Conservation (phyloP, 768 basidiomycete species). For the Boletus speciosus region DNA sequence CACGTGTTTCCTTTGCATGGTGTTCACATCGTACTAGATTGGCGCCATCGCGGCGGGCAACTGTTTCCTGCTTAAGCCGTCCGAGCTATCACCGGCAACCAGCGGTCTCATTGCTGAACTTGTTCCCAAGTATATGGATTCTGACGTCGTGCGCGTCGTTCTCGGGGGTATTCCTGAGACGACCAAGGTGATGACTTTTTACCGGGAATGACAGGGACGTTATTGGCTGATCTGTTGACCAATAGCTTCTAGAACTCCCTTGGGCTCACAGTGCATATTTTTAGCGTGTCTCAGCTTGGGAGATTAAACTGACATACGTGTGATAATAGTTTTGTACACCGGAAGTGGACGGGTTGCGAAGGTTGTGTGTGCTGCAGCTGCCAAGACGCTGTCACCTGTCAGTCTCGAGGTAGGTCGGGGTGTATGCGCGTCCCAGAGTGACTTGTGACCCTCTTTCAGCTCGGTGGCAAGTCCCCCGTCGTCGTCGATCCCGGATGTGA, state of each 20-base stretch:
- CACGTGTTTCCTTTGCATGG: neutral
- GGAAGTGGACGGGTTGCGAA: slow-evolving; percentile 58
- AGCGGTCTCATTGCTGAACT: slow-evolving; percentile 63
- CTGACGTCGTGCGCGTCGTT: slow-evolving; percentile 59
- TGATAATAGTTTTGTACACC: slow-evolving; percentile 47
- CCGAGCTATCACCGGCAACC: slow-evolving; percentile 59
- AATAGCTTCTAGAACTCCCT: slow-evolving; percentile 64
- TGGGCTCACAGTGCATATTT: slow-evolving; percentile 55
- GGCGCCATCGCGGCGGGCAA: slow-evolving; percentile 82
- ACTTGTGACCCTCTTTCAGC: slow-evolving; percentile 31
- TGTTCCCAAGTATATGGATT: slow-evolving; percentile 72
- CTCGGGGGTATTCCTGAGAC: slow-evolving; percentile 67
- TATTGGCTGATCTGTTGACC: neutral
- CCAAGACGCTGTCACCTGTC: slow-evolving; percentile 70
- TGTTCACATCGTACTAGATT: slow-evolving; percentile 31
- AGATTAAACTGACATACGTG: neutral
- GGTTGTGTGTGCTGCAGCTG: slow-evolving; percentile 71
- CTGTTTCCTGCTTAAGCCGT: slow-evolving; percentile 69
- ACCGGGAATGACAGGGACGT: neutral
- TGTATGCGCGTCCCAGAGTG: neutral
- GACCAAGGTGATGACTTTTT: slow-evolving; percentile 39
- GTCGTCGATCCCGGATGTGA: slow-evolving; percentile 70
- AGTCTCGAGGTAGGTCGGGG: slow-evolving; percentile 45
- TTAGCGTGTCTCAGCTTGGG: neutral
- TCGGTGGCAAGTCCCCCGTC: slow-evolving; percentile 73